Conservation (phyloP, 805 yeast species). For the Yarrowia yakushimensis region DNA sequence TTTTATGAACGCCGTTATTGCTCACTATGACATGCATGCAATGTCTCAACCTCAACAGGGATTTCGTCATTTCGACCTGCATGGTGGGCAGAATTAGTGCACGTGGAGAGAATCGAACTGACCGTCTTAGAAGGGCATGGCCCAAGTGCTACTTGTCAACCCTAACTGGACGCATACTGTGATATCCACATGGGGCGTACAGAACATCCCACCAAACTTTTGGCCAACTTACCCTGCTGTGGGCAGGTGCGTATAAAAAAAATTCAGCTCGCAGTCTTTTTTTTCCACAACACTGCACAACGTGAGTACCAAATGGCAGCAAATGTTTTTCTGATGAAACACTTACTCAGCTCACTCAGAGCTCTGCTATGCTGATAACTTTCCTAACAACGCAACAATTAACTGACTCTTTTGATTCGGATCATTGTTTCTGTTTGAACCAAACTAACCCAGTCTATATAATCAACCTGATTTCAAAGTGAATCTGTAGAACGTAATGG, state of each 20-base stretch:
- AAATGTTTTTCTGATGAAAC: slow-evolving; percentile 3
- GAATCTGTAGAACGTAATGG: not conserved
- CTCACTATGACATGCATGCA: no score
- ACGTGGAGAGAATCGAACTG: not conserved
- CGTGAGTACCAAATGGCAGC: slow-evolving; percentile 1
- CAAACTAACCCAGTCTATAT: slow-evolving; percentile 13
- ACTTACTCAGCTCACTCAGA: slow-evolving; percentile 26
- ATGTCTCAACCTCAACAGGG: no score
- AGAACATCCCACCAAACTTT: not conserved
- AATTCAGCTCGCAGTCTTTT: not conserved
- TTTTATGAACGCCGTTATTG: no score
- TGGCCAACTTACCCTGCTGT: not conserved
- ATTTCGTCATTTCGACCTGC: no score
- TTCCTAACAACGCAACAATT: slow-evolving; percentile 23
- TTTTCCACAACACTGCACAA: not conserved
- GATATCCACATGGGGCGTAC: not conserved
- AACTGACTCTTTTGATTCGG: not conserved
- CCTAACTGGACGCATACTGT: not conserved
- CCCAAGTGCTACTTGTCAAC: no score
- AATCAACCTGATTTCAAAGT: not conserved
- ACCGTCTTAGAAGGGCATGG: no score
- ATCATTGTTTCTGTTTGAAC: not conserved
- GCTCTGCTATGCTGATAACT: slow-evolving; percentile 20
- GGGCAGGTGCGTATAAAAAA: not conserved
- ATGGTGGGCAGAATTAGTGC: no score